Evolutionary conservation across 2,329 filamentous ascomycete genomes (phyloP).

Genomic region (Ceratocystis diversiconidia): DNA sequence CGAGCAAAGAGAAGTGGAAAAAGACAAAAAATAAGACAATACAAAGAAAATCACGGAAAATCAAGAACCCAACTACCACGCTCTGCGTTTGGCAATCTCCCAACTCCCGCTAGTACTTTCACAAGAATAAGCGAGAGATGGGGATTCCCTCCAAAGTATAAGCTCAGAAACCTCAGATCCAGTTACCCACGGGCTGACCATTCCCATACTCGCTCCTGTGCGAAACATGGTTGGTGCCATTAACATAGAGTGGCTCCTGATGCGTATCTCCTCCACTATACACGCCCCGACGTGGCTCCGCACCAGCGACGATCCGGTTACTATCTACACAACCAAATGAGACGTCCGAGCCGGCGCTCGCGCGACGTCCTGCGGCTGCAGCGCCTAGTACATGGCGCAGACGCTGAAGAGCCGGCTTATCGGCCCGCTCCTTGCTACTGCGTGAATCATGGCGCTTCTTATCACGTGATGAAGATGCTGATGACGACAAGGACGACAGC

Average conservation of each 20-base stretch:
- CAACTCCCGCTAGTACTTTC: too few species aligned
- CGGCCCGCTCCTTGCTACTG: neutral
- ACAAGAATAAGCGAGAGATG: too few species aligned
- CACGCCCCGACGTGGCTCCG: neutral
- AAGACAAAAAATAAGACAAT: neutral
- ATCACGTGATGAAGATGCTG: neutral
- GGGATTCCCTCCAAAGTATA: too few species aligned
- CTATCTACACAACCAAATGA: conserved; percentile 18
- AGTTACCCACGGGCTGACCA: neutral
- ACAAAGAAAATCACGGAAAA: neutral
- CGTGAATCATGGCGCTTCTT: neutral
- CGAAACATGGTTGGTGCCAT: conserved; percentile 7
- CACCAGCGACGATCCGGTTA: conserved; percentile 8
- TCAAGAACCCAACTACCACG: too few species aligned
- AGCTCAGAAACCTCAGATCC: neutral
- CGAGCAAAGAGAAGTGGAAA: neutral
- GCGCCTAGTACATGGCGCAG: neutral
- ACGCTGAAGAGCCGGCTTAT: neutral
- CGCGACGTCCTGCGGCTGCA: neutral
- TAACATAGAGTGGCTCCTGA: neutral
- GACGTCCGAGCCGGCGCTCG: neutral
- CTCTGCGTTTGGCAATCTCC: too few species aligned
- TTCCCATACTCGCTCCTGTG: neutral
- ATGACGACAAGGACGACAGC: neutral
- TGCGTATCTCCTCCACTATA: neutral